These are phyloP conservation scores for Podospora didyma DNA, from an alignment of 495 filamentous ascomycete species.

Conservation along the genomic window DNA sequence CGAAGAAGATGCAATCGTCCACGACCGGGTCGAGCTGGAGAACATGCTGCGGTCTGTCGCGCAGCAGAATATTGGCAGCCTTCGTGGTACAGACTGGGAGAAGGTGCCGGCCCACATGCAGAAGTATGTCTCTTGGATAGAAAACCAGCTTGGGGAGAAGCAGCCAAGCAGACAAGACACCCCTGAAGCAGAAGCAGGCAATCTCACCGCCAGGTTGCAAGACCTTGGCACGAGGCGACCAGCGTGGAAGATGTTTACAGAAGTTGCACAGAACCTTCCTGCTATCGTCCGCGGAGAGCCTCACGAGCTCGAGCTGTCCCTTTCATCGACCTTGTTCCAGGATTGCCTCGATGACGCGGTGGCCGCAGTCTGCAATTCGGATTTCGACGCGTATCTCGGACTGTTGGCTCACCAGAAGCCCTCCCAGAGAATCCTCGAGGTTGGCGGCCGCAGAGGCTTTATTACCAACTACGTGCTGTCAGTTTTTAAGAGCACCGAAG, in stretches of 20 bases:
- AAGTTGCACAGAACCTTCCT: slow-evolving; percentile 25
- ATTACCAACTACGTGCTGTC: slow-evolving; percentile 18
- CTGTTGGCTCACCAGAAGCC: slow-evolving; percentile 38
- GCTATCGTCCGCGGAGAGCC: slow-evolving; percentile 38
- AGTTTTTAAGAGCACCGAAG: slow-evolving; percentile 17
- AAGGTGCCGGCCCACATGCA: slow-evolving; percentile 11
- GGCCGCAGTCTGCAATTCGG: slow-evolving; percentile 15
- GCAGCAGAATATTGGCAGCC: slow-evolving; percentile 9
- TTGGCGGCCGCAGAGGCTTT: slow-evolving; percentile 25
- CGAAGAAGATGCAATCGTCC: slow-evolving; percentile 25
- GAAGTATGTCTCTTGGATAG: slow-evolving; percentile 24
- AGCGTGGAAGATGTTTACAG: slow-evolving; percentile 24
- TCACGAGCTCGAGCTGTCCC: slow-evolving; percentile 35
- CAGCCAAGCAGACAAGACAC: slow-evolving; percentile 1
- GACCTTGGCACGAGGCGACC: slow-evolving; percentile 18
- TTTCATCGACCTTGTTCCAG: slow-evolving; percentile 18
- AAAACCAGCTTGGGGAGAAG: slow-evolving; percentile 12
- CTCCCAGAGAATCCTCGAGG: slow-evolving; percentile 38
- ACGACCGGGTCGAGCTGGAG: slow-evolving; percentile 18
- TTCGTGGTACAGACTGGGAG: slow-evolving; percentile 4
- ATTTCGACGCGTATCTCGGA: slow-evolving; percentile 16
- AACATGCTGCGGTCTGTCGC: slow-evolving; percentile 5
- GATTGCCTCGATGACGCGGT: slow-evolving; percentile 25
- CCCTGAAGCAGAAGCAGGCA: not conserved
- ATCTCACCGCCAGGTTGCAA: slow-evolving; percentile 4